A percentile compares a stretch with the other conserved stretches of the same genome.
Conservation (phyloP, 768 basidiomycete species). For the Tulasnella sp. region DNA sequence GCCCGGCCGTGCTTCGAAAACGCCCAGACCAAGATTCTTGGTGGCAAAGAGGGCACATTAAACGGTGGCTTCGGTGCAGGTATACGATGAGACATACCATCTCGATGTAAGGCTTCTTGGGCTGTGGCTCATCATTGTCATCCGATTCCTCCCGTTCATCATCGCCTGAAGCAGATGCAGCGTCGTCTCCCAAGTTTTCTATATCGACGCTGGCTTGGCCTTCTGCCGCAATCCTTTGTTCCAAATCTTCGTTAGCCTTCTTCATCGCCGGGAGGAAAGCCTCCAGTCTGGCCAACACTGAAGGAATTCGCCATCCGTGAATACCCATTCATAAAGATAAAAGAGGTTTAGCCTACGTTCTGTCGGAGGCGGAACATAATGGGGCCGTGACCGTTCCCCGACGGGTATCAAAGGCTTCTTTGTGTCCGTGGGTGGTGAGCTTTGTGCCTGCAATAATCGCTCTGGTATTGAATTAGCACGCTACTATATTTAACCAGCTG, state of each 20-base stretch:
- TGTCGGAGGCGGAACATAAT: neutral
- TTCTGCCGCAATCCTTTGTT: conserved; percentile 5
- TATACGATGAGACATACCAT: neutral
- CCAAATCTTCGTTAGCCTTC: conserved; percentile 20
- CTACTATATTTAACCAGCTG: neutral
- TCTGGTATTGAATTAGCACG: neutral
- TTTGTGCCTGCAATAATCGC: neutral
- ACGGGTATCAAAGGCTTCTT: neutral
- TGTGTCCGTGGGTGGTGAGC: neutral
- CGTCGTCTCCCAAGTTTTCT: conserved; percentile 15
- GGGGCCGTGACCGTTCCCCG: neutral
- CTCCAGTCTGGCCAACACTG: conserved; percentile 22
- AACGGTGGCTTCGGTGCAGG: neutral
- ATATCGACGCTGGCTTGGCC: conserved; percentile 22
- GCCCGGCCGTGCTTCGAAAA: conserved; percentile 16
- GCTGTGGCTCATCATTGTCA: neutral
- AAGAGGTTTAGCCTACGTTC: neutral
- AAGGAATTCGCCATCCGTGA: neutral
- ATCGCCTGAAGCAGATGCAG: conserved; percentile 7
- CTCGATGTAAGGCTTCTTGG: conserved; percentile 8
- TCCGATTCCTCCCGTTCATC: conserved; percentile 12
- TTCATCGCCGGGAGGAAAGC: conserved; percentile 22
- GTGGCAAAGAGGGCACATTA: neutral
- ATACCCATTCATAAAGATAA: neutral
- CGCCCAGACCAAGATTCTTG: conserved; percentile 22